These are phyloP conservation scores for Sphagnum contortum DNA, from an alignment of 225 moss, liverwort and hornwort genomes.

Conservation along the genomic window DNA sequence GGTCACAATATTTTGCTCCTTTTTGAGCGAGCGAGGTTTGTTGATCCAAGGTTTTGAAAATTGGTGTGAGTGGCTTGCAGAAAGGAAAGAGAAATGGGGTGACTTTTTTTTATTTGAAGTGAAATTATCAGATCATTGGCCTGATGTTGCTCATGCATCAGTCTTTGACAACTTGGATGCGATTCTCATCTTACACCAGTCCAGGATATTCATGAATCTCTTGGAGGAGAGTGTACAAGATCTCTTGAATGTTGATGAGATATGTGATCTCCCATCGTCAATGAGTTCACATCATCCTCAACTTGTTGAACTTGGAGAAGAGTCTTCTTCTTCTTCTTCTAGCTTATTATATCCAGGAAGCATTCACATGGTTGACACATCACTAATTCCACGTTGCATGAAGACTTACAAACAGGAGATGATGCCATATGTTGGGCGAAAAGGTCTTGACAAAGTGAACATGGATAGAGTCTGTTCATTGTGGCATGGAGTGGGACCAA, in stretches of 20 bases:
- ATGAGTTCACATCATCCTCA: slow-evolving; percentile 12
- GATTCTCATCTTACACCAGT: slow-evolving; percentile 23
- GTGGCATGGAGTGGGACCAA: slow-evolving; percentile 33
- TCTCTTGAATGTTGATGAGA: slow-evolving; percentile 9
- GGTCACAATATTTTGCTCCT: slow-evolving; percentile 11
- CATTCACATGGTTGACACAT: slow-evolving; percentile 20
- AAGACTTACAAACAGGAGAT: slow-evolving; percentile 28
- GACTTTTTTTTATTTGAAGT: slow-evolving; percentile 14
- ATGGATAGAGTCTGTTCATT: slow-evolving; percentile 31
- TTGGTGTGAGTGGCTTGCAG: slow-evolving; percentile 17
- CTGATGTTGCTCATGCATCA: slow-evolving; percentile 20
- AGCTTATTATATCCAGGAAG: neutral
- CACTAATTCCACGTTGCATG: slow-evolving; percentile 25
- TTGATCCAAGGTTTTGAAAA: slow-evolving; percentile 19
- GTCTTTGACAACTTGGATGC: slow-evolving; percentile 29
- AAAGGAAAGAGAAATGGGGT: slow-evolving; percentile 30
- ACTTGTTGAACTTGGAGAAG: slow-evolving; percentile 11
- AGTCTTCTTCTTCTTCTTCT: slow-evolving; percentile 2
- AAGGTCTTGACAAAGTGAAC: slow-evolving; percentile 26
- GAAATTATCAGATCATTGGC: slow-evolving; percentile 20
- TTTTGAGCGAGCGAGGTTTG: slow-evolving; percentile 21
- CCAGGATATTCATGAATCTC: slow-evolving; percentile 35
- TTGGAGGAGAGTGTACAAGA: no score
- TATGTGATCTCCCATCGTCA: slow-evolving; percentile 16
- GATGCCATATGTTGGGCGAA: slow-evolving; percentile 33